Conservation (phyloP, 345 rosid genomes). For the Citrus sinensis region DNA sequence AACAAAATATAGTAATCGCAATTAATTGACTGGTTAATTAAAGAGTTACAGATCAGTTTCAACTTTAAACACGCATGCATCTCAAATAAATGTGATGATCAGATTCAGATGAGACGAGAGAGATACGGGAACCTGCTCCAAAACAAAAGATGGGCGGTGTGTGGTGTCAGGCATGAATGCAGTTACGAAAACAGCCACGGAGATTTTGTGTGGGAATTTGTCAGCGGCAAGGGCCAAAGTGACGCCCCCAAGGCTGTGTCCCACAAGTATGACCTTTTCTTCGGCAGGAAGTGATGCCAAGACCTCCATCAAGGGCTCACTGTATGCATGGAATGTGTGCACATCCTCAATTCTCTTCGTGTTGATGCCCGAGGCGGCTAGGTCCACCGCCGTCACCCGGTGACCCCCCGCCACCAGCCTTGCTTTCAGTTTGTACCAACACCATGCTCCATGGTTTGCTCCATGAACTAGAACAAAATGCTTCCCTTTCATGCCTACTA, state of each 20-base stretch:
- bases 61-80: too few species aligned
- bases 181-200: slow-evolving; percentile 31
- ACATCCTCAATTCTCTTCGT: slow-evolving; percentile 37
- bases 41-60: too few species aligned
- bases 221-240: slow-evolving; percentile 46
- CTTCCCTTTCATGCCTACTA: neutral
- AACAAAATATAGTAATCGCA: too few species aligned
- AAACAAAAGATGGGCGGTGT: slow-evolving; percentile 26
- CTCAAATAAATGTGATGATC: neutral
- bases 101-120: too few species aligned
- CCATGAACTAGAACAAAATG: slow-evolving; percentile 70
- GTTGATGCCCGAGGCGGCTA: slow-evolving; percentile 50
- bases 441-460: slow-evolving; percentile 58
- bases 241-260: slow-evolving; percentile 71
- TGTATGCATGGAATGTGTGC: slow-evolving; percentile 34
- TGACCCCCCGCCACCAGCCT: slow-evolving; percentile 43
- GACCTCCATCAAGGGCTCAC: slow-evolving; percentile 43
- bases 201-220: slow-evolving; percentile 29
- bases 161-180: slow-evolving; percentile 35
- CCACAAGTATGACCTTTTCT: slow-evolving; percentile 57
- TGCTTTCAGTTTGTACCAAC: slow-evolving; percentile 66
- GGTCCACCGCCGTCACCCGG: slow-evolving; percentile 45
- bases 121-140: slow-evolving; percentile 21
- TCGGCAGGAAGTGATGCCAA: slow-evolving; percentile 28
- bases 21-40: too few species aligned